Percentiles rank a stretch among this genome's conserved stretches.
Conservation (phyloP, 306 rosid species). For the Urtica urens region DNA sequence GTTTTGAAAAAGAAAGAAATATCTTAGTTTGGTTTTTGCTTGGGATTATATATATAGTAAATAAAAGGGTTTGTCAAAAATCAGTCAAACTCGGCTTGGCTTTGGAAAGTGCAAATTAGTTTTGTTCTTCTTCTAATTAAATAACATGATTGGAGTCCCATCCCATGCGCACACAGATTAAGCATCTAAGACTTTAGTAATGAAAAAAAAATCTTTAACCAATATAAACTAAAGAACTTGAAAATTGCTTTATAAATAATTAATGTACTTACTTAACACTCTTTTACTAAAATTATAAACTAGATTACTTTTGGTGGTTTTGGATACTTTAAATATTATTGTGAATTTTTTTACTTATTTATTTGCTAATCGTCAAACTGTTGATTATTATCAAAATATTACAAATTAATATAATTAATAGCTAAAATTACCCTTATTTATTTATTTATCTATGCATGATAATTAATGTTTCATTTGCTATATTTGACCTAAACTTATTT, state of each 20-base stretch:
- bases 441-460: neutral
- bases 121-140: slow-evolving; percentile 6
- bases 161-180: neutral
- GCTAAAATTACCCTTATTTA: no score
- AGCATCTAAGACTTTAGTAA: neutral
- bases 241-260: no score
- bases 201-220: no score
- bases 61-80: slow-evolving; percentile 2
- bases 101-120: neutral
- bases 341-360: neutral
- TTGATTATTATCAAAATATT: no score
- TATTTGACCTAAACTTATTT: slow-evolving; percentile 17
- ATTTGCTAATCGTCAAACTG: no score
- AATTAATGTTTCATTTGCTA: neutral
- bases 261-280: no score
- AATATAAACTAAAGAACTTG: no score
- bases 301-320: neutral
- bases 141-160: slow-evolving; percentile 2
- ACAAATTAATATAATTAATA: neutral
- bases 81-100: slow-evolving; percentile 1
- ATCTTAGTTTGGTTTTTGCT: neutral
- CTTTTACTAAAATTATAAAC: no score
- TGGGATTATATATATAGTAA: neutral
- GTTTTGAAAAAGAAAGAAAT: neutral
- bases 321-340: neutral